Percentiles rank a stretch among this genome's conserved stretches.
Evolutionary conservation across 208 protist genomes (phyloP).

Genomic region (Leishmania turanica): DNA sequence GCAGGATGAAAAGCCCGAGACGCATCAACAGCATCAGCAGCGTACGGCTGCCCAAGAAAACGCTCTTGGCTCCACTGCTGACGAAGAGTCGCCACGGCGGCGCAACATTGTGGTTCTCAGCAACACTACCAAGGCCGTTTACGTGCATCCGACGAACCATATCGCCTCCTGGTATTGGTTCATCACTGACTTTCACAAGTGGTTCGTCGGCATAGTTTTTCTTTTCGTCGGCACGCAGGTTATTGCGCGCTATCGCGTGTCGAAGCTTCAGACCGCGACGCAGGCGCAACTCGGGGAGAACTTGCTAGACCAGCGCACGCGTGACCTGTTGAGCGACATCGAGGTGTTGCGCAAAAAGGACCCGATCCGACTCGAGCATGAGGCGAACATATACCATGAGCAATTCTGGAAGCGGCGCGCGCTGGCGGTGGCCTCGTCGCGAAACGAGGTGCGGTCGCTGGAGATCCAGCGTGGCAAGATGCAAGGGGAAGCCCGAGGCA

Average conservation of each 20-base stretch:
- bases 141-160: slow-evolving; percentile 87
- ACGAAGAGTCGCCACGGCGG: slow-evolving; percentile 35
- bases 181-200: slow-evolving; percentile 87
- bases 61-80: slow-evolving; percentile 44
- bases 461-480: slow-evolving; percentile 74
- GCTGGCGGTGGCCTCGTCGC: slow-evolving; percentile 48
- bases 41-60: slow-evolving; percentile 10
- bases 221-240: slow-evolving; percentile 85
- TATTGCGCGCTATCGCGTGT: slow-evolving; percentile 74
- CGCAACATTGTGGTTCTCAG: slow-evolving; percentile 83
- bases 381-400: slow-evolving; percentile 88
- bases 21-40: not conserved
- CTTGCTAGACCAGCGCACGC: slow-evolving; percentile 83
- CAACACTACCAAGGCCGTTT: slow-evolving; percentile 88
- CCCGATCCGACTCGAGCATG: slow-evolving; percentile 84
- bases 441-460: slow-evolving; percentile 59
- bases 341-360: slow-evolving; percentile 86
- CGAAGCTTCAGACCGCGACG: slow-evolving; percentile 74
- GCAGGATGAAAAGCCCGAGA: slow-evolving; percentile 11
- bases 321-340: slow-evolving; percentile 80
- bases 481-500: slow-evolving; percentile 77
- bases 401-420: slow-evolving; percentile 90
- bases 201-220: slow-evolving; percentile 75
- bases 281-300: slow-evolving; percentile 89
- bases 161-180: slow-evolving; percentile 92